These are phyloP conservation scores for Yarrowia osloensis DNA, from an alignment of 805 yeast genomes.

Conservation along the genomic window DNA sequence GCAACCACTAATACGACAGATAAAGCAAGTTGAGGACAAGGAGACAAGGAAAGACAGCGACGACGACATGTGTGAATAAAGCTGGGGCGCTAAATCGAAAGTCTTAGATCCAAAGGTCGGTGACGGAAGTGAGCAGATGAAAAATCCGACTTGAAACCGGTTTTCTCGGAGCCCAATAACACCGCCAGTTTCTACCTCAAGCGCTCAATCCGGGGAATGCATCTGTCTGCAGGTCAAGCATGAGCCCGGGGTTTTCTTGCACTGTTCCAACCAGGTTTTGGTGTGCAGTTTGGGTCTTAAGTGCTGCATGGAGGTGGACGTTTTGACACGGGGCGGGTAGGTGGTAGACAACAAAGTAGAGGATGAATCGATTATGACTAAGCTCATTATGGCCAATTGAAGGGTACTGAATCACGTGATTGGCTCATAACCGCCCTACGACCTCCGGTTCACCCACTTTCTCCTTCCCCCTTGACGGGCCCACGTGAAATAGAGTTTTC, in stretches of 20 bases:
- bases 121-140: not conserved
- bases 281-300: not conserved
- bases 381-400: not conserved
- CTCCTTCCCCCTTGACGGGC: not conserved
- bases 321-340: not conserved
- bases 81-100: not conserved
- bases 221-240: slow-evolving; percentile 2
- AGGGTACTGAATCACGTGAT: not conserved
- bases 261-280: not conserved
- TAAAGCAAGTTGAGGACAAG: not conserved
- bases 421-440: too few relatives aligned
- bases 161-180: not conserved
- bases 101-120: not conserved
- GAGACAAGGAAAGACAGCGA: not conserved
- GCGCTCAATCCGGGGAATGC: not conserved
- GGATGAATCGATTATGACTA: too few relatives aligned
- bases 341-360: too few relatives aligned
- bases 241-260: not conserved
- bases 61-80: not conserved
- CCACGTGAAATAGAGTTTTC: slow-evolving; percentile 12
- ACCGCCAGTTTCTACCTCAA: not conserved
- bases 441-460: not conserved
- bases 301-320: not conserved
- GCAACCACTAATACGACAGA: not conserved
- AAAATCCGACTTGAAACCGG: not conserved